A percentile compares a stretch with the other conserved stretches of the same genome.
Conservation (phyloP, 1,284 basidiomycete species). For the Cryptococcus amylolentus region DNA sequence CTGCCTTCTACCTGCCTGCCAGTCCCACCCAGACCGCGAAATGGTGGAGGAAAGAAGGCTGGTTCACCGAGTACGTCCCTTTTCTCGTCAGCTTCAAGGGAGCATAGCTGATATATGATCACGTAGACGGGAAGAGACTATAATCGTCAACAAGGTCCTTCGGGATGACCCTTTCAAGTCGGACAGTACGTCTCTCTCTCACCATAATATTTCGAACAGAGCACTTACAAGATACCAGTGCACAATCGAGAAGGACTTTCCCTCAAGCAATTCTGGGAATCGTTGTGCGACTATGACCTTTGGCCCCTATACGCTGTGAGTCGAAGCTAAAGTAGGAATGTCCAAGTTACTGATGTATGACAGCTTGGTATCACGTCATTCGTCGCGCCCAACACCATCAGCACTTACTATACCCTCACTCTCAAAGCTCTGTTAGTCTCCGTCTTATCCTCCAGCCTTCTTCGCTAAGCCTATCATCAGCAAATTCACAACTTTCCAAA, state of each 20-base stretch:
- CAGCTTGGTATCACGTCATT: slow-evolving; percentile 28
- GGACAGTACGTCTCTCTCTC: background rate
- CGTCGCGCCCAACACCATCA: slow-evolving; percentile 30
- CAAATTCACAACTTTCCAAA: slow-evolving; percentile 61
- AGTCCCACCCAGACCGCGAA: slow-evolving; percentile 43
- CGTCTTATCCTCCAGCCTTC: slow-evolving; percentile 22
- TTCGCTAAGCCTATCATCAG: slow-evolving; percentile 29
- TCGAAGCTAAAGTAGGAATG: slow-evolving; percentile 5
- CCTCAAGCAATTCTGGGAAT: slow-evolving; percentile 56
- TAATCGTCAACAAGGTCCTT: slow-evolving; percentile 51
- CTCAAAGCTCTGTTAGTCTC: slow-evolving; percentile 49
- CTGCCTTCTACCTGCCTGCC: slow-evolving; percentile 43
- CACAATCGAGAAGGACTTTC: slow-evolving; percentile 69
- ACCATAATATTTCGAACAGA: background rate
- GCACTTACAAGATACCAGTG: slow-evolving; percentile 45
- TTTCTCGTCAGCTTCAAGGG: slow-evolving; percentile 25
- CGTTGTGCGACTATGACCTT: slow-evolving; percentile 52
- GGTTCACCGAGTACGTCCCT: slow-evolving; percentile 48
- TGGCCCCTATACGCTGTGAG: slow-evolving; percentile 55
- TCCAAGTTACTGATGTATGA: slow-evolving; percentile 9
- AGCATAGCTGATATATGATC: slow-evolving; percentile 48
- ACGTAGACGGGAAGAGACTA: slow-evolving; percentile 42
- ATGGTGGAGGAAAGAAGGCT: slow-evolving; percentile 37
- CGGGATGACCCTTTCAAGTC: slow-evolving; percentile 31
- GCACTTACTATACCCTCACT: slow-evolving; percentile 58